Conservation (phyloP, 257 asterid genomes). For the Solanum clarkiae region DNA sequence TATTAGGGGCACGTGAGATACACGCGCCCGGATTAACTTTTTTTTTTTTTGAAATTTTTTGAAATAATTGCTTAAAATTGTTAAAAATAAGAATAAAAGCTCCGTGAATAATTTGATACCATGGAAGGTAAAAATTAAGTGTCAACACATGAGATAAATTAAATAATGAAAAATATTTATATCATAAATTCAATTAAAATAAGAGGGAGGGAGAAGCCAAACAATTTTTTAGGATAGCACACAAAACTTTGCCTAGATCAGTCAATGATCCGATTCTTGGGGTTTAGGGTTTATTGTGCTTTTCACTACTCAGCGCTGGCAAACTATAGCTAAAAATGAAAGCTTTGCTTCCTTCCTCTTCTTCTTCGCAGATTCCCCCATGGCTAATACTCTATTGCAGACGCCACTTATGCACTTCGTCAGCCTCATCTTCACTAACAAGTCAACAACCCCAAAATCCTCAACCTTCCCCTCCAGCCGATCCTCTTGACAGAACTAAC, state of each 20-base stretch:
- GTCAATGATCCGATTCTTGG: neutral
- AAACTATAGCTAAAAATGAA: neutral
- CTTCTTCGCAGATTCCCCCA: neutral
- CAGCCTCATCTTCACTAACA: neutral
- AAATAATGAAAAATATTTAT: no score
- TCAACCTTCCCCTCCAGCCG: neutral
- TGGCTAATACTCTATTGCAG: neutral
- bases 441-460: neutral
- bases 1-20: no score
- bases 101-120: no score
- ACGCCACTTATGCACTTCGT: neutral
- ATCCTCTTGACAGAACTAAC: neutral
- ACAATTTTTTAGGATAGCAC: neutral
- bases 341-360: neutral
- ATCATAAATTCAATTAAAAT: no score
- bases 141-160: no score
- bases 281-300: neutral
- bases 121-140: no score
- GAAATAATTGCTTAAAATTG: no score
- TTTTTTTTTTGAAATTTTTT: no score
- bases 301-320: neutral
- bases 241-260: neutral
- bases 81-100: no score
- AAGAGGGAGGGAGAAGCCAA: no score
- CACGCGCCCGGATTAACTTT: no score